phyloP scores from a whole-genome alignment of 2,329 filamentous ascomycete species.

The Pyrenochaeta sp. region DNA sequence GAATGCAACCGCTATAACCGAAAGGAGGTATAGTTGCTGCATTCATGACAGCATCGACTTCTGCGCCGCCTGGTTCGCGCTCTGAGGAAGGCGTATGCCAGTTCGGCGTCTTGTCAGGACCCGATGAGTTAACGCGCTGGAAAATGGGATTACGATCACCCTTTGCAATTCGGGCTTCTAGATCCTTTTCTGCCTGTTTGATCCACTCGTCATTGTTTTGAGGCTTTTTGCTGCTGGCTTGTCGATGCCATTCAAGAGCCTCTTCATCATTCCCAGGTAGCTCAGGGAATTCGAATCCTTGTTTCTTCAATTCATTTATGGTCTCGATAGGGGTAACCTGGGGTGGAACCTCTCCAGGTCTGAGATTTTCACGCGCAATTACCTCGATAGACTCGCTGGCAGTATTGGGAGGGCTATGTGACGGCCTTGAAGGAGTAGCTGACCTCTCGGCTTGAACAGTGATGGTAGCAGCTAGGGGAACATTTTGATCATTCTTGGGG shows the following conservation, averaged over 20 bases:
- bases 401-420: too few relatives aligned
- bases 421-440: too few relatives aligned
- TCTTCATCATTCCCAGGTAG: background rate
- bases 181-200: background rate
- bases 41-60: background rate
- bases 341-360: too few relatives aligned
- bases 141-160: too few relatives aligned
- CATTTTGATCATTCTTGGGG: too few relatives aligned
- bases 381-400: too few relatives aligned
- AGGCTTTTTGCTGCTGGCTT: background rate
- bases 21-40: background rate
- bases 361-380: too few relatives aligned
- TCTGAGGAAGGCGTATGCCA: too few relatives aligned
- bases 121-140: too few relatives aligned
- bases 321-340: background rate
- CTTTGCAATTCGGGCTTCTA: background rate
- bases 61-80: background rate
- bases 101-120: too few relatives aligned
- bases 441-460: too few relatives aligned
- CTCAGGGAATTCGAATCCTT: background rate
- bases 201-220: background rate
- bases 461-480: too few relatives aligned
- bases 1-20: background rate
- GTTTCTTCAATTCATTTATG: background rate
- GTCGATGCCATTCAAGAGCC: background rate